A percentile compares a stretch with the other conserved stretches of the same genome.
Evolutionary conservation across 2,329 filamentous ascomycete species (phyloP).

Genomic region (Alternaria burnsii): DNA sequence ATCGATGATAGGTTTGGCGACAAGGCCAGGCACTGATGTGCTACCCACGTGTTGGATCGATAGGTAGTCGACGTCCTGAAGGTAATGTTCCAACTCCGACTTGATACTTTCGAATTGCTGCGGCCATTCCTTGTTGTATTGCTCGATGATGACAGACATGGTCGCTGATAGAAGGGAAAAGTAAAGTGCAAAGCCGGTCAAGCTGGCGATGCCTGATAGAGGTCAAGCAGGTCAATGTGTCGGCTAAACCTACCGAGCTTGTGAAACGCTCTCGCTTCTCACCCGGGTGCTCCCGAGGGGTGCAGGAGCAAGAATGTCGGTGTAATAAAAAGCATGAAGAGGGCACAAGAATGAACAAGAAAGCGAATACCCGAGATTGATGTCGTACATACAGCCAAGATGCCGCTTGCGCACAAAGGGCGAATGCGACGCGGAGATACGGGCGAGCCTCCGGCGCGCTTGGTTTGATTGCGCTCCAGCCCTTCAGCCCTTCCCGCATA

Average conservation of each 20-base stretch:
- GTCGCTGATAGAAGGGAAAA: background rate
- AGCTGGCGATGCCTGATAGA: background rate
- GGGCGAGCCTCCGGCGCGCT: conserved; percentile 12
- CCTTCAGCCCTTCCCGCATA: conserved; percentile 5
- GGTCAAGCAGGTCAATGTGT: conserved; percentile 6
- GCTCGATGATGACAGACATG: conserved; percentile 36
- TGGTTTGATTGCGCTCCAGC: conserved; percentile 21
- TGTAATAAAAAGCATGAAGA: conserved; percentile 5
- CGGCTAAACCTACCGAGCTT: conserved; percentile 16
- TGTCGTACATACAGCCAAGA: conserved; percentile 14
- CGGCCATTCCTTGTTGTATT: conserved; percentile 43
- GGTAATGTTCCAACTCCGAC: conserved; percentile 19
- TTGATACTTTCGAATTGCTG: conserved; percentile 37
- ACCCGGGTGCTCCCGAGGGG: conserved; percentile 8
- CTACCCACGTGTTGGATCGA: conserved; percentile 51
- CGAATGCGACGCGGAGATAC: conserved; percentile 16
- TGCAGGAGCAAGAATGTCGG: conserved; percentile 6
- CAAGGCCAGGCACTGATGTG: conserved; percentile 47
- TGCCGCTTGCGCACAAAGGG: conserved; percentile 4
- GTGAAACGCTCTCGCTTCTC: conserved; percentile 2
- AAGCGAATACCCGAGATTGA: conserved; percentile 6
- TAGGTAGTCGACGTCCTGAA: conserved; percentile 23
- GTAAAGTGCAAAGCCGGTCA: background rate
- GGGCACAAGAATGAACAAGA: conserved; percentile 2
- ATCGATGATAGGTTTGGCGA: conserved; percentile 52